A percentile compares a stretch with the other conserved stretches of the same genome.
These are phyloP conservation scores for Neopestalotiopsis sp. DNA, from an alignment of 2,329 filamentous ascomycete genomes.

Conservation along the genomic window DNA sequence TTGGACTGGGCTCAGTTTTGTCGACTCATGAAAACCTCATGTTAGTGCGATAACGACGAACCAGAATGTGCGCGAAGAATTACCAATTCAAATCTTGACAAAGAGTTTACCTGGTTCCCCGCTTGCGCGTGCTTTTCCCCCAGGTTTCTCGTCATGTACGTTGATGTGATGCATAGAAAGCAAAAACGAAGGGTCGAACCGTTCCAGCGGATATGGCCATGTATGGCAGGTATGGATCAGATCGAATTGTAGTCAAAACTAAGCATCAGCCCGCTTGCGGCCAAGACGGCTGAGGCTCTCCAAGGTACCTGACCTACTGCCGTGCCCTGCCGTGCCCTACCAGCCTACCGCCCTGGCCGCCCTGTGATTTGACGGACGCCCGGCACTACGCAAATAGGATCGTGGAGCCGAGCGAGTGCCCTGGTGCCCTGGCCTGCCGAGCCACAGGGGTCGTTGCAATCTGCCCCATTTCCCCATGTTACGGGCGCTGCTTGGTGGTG, in stretches of 20 bases:
- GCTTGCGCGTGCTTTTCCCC: neutral
- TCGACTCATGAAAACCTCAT: slow-evolving; percentile 17
- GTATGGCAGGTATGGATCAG: neutral
- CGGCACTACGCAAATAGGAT: neutral
- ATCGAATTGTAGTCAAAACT: slow-evolving; percentile 9
- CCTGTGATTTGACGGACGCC: neutral
- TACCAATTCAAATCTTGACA: slow-evolving; percentile 11
- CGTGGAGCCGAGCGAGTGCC: neutral
- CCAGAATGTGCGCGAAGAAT: slow-evolving; percentile 1
- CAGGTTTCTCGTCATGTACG: too few relatives aligned
- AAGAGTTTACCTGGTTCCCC: neutral
- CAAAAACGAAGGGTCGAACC: slow-evolving; percentile 3
- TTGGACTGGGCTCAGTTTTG: slow-evolving; percentile 17
- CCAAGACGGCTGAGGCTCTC: slow-evolving; percentile 16
- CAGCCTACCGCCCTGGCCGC: neutral
- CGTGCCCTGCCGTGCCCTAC: neutral
- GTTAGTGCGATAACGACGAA: neutral
- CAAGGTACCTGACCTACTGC: neutral
- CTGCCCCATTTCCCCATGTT: neutral
- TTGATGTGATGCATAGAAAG: neutral
- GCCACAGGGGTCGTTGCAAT: neutral
- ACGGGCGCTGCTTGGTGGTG: neutral
- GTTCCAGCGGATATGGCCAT: neutral
- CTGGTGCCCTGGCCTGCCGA: neutral
- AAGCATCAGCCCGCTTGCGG: neutral